These are phyloP conservation scores for Pseudofabraea citricarpa DNA, from an alignment of 2,329 filamentous ascomycete species.

Conservation along the genomic window DNA sequence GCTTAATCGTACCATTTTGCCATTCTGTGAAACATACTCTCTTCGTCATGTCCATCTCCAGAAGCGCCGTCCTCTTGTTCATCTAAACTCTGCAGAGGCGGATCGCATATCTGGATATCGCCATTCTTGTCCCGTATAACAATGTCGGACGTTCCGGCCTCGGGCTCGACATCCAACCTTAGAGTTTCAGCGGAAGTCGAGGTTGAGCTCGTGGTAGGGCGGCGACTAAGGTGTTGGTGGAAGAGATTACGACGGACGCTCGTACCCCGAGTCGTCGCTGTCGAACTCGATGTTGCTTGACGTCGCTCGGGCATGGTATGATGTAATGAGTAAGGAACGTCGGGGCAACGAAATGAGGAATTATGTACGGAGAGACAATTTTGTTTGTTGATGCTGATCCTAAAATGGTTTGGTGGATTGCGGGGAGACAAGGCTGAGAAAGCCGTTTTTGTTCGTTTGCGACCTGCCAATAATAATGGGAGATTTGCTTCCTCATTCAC, in stretches of 20 bases:
- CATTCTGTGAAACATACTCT: constrained; percentile 37
- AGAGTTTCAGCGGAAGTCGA: constrained; percentile 40
- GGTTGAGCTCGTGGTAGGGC: constrained; percentile 42
- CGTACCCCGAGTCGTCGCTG: constrained; percentile 10
- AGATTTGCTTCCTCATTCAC: too few relatives aligned
- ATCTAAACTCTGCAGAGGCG: constrained; percentile 47
- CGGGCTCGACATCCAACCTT: constrained; percentile 41
- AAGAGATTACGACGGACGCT: constrained; percentile 52
- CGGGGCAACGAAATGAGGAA: background rate
- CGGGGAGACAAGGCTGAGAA: background rate
- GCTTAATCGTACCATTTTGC: constrained; percentile 20
- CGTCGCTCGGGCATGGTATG: constrained; percentile 24
- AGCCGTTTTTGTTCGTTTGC: background rate
- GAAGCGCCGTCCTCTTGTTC: constrained; percentile 44
- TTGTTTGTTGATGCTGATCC: too few relatives aligned
- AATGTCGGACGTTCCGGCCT: constrained; percentile 46
- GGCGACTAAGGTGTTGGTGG: constrained; percentile 52
- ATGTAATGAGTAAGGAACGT: background rate
- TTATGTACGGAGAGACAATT: background rate
- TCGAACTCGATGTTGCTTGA: constrained; percentile 13
- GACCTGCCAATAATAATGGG: too few relatives aligned
- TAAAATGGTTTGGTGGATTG: too few relatives aligned
- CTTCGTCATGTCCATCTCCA: constrained; percentile 53
- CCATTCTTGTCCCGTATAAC: constrained; percentile 59
- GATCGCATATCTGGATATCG: constrained; percentile 56